These are phyloP conservation scores for Penicillium hordei DNA, from an alignment of 2,329 filamentous ascomycete species.

Conservation along the genomic window DNA sequence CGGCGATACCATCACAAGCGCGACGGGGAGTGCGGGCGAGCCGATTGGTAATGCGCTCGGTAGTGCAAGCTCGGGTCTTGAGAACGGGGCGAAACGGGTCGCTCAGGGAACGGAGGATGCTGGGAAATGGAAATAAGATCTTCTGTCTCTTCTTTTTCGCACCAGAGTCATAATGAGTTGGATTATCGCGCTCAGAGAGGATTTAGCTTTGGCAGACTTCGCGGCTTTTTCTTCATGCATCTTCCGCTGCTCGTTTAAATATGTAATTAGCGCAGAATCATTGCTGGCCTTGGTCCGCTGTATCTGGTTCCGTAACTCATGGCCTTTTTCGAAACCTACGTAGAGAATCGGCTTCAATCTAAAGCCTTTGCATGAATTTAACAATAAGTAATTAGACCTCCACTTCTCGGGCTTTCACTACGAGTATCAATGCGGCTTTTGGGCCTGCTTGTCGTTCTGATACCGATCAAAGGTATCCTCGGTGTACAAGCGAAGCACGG, in stretches of 20 bases:
- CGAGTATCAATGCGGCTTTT: background rate
- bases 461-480: background rate
- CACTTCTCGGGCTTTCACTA: background rate
- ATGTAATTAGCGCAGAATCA: background rate
- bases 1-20: constrained; percentile 56
- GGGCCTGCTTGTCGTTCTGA: background rate
- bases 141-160: background rate
- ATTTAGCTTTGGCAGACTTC: background rate
- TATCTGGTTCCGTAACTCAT: background rate
- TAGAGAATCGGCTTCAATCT: background rate
- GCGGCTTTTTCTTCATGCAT: background rate
- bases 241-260: background rate
- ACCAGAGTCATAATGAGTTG: background rate
- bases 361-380: background rate
- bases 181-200: background rate
- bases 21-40: constrained; percentile 55
- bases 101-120: constrained; percentile 59
- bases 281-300: background rate
- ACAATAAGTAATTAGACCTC: background rate
- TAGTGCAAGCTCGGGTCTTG: constrained; percentile 54
- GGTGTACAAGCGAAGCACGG: background rate
- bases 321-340: background rate
- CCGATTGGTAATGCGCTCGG: constrained; percentile 58
- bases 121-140: constrained; percentile 51
- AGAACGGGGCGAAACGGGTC: constrained; percentile 52